These are phyloP conservation scores for Chenopodium suecicum DNA, from an alignment of 148 eudicot species.

Conservation along the genomic window DNA sequence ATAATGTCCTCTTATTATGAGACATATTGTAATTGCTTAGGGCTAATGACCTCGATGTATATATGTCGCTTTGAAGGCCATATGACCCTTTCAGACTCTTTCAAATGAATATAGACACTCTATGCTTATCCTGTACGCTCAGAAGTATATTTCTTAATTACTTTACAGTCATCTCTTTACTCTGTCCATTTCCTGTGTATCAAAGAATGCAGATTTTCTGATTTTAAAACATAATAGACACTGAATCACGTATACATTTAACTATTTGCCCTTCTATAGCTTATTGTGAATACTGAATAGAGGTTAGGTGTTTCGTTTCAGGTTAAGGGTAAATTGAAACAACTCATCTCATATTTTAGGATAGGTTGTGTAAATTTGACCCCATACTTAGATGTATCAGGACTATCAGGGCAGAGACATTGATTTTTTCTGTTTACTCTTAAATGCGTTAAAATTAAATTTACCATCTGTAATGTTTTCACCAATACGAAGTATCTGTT, in stretches of 20 bases:
- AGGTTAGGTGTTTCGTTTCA: background rate
- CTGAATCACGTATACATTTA: background rate
- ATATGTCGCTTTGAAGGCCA: constrained; percentile 26
- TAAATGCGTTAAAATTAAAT: background rate
- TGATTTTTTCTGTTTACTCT: background rate
- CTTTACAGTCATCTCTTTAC: background rate
- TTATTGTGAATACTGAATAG: background rate
- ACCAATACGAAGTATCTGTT: background rate
- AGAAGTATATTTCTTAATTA: background rate
- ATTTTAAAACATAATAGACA: background rate
- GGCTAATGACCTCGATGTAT: constrained; percentile 23
- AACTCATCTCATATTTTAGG: background rate
- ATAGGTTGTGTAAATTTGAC: background rate
- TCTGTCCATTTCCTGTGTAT: background rate
- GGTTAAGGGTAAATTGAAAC: background rate
- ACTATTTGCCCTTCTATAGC: background rate
- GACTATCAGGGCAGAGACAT: background rate
- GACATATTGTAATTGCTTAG: constrained; percentile 10
- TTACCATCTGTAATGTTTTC: background rate
- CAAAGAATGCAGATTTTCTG: background rate
- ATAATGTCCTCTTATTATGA: constrained; percentile 25
- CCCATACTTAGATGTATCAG: background rate
- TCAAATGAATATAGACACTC: constrained; percentile 14
- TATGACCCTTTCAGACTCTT: constrained; percentile 27
- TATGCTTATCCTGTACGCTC: constrained; percentile 19